Base-by-base conservation (phyloP, 495 filamentous ascomycete species). In the Aspergillus sparsus region DNA sequence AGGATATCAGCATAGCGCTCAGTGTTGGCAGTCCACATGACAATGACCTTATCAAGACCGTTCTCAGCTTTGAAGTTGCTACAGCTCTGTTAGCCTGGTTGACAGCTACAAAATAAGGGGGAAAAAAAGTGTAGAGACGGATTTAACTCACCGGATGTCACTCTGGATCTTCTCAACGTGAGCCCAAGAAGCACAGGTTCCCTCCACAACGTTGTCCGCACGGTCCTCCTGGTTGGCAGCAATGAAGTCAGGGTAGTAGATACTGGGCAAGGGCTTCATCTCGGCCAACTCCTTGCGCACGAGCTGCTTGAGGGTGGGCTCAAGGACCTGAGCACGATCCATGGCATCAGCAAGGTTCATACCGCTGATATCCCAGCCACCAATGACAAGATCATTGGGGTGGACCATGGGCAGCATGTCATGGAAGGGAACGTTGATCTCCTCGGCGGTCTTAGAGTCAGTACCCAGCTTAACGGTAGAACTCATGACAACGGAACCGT, bases 221-320 rank as follows among this genome's bases (percentile, higher is more conserved):
- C 94, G 91, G 66, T 93, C 93, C 74, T 92, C 93, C 81, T 98
- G 94, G 80, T 98, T 98, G 75, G 94, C 89, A 61, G 94, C 94
- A 70, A 98, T 98, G 82, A 98, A 98, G 76, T 98, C 94, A 5
- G 94, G 94, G 71, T 98, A 98, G 85, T 98, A 98, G 78, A 97
- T 89, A 76, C 88, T 92, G 32, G 92, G 93, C 64, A 98, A 84
- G 13, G 94, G 94, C 68, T 87, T 87, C 87, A 98, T 89, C 63
- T 80, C 78, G 62, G 85, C 81, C 93, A 98, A 93, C 78, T 97
- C 89, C 83, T 96, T 94, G 76, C 87, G 87, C 64, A 98, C 90
- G 61, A 87, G 83, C 56, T 78, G 74, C 83, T 98, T 98, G 66
- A 98, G 83, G 47, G 88, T 86, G 36, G 94, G 94, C 80, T 98